Conservation (phyloP, 208 protist genomes). For the Acanthamoeba lenticulata region DNA sequence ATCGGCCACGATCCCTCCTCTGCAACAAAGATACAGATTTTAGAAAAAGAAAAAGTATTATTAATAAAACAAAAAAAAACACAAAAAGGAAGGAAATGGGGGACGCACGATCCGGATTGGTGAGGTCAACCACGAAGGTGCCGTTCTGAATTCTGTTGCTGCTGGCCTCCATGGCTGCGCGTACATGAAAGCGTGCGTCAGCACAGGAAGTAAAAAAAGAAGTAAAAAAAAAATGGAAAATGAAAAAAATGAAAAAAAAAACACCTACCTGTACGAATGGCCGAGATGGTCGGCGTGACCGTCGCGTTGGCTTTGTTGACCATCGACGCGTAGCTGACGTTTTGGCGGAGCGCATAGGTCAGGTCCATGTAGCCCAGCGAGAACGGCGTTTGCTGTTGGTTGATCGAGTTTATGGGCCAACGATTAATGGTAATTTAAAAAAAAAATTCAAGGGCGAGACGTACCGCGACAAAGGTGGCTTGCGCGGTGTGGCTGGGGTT, state of each 20-base stretch:
- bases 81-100: not conserved
- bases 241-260: not conserved
- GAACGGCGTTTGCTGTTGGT: not conserved
- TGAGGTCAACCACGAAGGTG: not conserved
- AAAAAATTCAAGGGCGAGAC: not conserved
- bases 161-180: constrained; percentile 10
- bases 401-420: not conserved
- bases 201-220: not conserved
- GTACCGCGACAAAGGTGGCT: not conserved
- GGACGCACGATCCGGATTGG: not conserved
- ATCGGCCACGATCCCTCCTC: not conserved
- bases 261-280: not conserved
- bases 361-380: constrained; percentile 30
- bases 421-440: too few relatives aligned
- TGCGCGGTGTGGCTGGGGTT: not conserved
- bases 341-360: not conserved
- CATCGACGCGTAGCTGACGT: not conserved
- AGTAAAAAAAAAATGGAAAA: not conserved
- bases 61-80: too few relatives aligned
- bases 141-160: not conserved
- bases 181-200: not conserved
- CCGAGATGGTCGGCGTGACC: not conserved
- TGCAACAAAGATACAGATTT: not conserved
- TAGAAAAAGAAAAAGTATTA: not conserved
- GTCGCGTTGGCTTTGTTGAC: not conserved